Evolutionary conservation across 495 filamentous ascomycete species (phyloP), one percentile per base, ranked within the genome.

Genomic region (Staphylotrichum longicolle): DNA sequence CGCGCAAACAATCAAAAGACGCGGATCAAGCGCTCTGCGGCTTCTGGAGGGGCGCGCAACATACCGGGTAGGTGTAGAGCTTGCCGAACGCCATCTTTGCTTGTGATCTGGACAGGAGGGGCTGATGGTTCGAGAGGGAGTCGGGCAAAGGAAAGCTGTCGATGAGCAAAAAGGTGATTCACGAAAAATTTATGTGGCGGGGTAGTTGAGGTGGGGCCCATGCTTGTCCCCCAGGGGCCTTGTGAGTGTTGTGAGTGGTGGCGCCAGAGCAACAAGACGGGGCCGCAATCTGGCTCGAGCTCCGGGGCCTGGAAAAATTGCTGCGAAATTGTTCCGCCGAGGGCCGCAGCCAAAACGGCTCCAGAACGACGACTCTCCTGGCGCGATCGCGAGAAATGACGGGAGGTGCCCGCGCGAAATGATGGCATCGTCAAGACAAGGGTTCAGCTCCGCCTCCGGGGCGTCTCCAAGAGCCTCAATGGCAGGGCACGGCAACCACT

Each of bases 51-150:
- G 42, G 20, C 54, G 61, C 20, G 33, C 50, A 45, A 67, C 91
- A 76, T 86, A 96, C 94, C 76, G 82, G 72, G 75, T 84, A 86
- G 75, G 86, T 88, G 83, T 94, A 98, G 70, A 98, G 83, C 85
- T 96, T 98, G 82, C 94, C 94, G 84, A 98, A 98, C 65, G 87
- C 78, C 90, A 93, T 95, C 75, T 80, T 90, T 78, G 63, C 68
- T 72, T 61, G 58, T n/a, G 62, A 37, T 45, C n/a, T 34, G 54
- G 33, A 27, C 45, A 41, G 41, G 35, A 32, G 53, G 49, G 57
- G 54, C 33, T 59, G 65, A 64, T 62, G 41, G 57, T 61, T 37
- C 32, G 63, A 44, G 45, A 64, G 63, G 57, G 57, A 62, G 64
- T 58, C 62, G 35, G 63, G 57, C 56, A 62, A 66, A 63, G 50